Evolutionary conservation across 2,329 filamentous ascomycete species (phyloP).

Genomic region (Rhynchosporium secalis): DNA sequence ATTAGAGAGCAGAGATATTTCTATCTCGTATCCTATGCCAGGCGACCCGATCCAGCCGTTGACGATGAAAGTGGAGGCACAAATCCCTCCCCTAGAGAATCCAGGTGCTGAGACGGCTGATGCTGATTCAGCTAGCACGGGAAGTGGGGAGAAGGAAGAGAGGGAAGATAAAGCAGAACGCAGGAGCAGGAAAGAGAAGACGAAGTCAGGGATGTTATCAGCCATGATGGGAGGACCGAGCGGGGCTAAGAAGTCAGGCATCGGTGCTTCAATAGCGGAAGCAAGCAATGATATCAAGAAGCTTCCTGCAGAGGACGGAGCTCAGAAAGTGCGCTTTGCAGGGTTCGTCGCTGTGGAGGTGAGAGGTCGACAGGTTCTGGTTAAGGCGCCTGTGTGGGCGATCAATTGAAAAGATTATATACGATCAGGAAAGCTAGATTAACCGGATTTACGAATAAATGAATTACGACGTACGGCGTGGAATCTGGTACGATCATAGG

Average conservation of each 20-base stretch:
- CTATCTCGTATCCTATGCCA: constrained; percentile 81
- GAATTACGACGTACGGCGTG: background rate
- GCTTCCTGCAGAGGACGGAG: constrained; percentile 35
- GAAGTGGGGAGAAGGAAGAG: constrained; percentile 39
- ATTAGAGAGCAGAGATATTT: constrained; percentile 86
- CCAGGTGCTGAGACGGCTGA: constrained; percentile 34
- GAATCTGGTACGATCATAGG: constrained; percentile 1
- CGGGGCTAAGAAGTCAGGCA: constrained; percentile 33
- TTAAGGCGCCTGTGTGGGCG: constrained; percentile 74
- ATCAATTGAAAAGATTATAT: constrained; percentile 38
- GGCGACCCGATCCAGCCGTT: constrained; percentile 68
- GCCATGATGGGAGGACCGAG: constrained; percentile 38
- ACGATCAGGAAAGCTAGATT: constrained; percentile 6
- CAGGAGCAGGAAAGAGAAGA: constrained; percentile 37
- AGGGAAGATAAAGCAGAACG: constrained; percentile 33
- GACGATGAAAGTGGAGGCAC: constrained; percentile 80
- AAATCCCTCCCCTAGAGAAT: constrained; percentile 60
- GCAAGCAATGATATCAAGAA: constrained; percentile 32
- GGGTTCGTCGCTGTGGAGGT: constrained; percentile 72
- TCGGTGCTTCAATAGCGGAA: constrained; percentile 18
- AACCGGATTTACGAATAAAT: constrained; percentile 7
- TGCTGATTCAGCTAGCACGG: constrained; percentile 36
- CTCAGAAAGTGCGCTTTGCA: constrained; percentile 66
- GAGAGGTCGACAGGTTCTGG: constrained; percentile 70
- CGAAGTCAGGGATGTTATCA: constrained; percentile 43